These are phyloP conservation scores for Eucalyptus curtisii DNA, from an alignment of 345 rosid species.

Conservation along the genomic window DNA sequence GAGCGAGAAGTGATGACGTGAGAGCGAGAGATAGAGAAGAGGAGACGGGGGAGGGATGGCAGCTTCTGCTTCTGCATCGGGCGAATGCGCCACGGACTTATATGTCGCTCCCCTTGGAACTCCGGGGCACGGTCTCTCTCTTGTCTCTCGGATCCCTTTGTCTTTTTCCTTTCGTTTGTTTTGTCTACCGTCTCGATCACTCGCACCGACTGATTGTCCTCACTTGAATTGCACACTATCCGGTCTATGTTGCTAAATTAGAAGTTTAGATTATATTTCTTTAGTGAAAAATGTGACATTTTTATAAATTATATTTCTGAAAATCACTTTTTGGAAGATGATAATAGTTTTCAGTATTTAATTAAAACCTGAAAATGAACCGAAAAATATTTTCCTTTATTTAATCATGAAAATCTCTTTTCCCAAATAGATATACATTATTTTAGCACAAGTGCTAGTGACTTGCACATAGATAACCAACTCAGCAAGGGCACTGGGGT, in stretches of 20 bases:
- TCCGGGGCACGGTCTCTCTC: background rate
- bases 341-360: no score
- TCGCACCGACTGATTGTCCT: background rate
- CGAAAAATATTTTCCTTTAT: fast-evolving
- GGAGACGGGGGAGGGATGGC: background rate
- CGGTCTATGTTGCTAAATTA: background rate
- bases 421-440: no score
- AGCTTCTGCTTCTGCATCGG: background rate
- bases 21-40: background rate
- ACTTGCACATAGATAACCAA: background rate
- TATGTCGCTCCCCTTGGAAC: background rate
- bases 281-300: no score
- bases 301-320: no score
- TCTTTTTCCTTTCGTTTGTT: background rate
- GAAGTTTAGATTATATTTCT: background rate
- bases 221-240: background rate
- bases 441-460: fast-evolving
- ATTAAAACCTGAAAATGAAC: no score
- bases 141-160: background rate
- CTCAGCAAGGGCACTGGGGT: fast-evolving
- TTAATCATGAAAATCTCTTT: background rate
- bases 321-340: no score
- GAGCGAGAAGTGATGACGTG: background rate
- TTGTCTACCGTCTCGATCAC: background rate
- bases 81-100: background rate